Evolutionary conservation across 139 green algal species (phyloP).

Genomic region (Coelastrella sp.): DNA sequence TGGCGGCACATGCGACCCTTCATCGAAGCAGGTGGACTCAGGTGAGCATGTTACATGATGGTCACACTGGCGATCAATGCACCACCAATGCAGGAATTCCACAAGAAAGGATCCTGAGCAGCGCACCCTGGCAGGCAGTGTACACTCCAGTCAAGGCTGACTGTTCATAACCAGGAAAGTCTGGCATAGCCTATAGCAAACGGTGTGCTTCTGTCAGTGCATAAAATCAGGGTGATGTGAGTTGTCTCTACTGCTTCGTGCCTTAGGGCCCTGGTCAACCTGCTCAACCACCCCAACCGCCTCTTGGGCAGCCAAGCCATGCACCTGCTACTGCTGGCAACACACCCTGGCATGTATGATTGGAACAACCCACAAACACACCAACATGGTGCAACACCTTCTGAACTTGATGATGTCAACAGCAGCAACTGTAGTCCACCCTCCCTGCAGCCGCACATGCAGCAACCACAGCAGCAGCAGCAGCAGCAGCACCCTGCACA

Average conservation of each 20-base stretch:
- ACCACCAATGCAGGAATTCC: too few relatives aligned
- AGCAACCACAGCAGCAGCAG: constrained; percentile 19
- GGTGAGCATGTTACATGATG: constrained; percentile 41
- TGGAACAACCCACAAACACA: constrained; percentile 45
- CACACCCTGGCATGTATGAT: constrained; percentile 51
- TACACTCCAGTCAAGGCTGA: too few relatives aligned
- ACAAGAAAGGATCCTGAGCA: too few relatives aligned
- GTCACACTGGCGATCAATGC: too few relatives aligned
- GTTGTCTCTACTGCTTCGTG: too few relatives aligned
- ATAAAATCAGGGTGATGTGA: too few relatives aligned
- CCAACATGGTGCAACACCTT: too few relatives aligned
- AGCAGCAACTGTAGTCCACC: constrained; percentile 5
- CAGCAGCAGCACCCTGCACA: constrained; percentile 12
- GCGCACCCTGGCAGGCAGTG: too few relatives aligned
- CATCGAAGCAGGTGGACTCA: constrained; percentile 59
- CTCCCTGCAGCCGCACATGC: background rate
- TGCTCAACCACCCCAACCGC: constrained; percentile 55
- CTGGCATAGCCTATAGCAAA: too few relatives aligned
- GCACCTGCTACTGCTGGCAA: constrained; percentile 52
- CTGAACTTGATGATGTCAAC: too few relatives aligned
- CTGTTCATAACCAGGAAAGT: too few relatives aligned
- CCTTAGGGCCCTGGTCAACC: constrained; percentile 46
- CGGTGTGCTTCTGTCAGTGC: too few relatives aligned
- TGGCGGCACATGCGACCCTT: constrained; percentile 53
- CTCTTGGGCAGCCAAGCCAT: constrained; percentile 56